Conservation (phyloP, 805 yeast species). For the Lachancea lanzarotensis region DNA sequence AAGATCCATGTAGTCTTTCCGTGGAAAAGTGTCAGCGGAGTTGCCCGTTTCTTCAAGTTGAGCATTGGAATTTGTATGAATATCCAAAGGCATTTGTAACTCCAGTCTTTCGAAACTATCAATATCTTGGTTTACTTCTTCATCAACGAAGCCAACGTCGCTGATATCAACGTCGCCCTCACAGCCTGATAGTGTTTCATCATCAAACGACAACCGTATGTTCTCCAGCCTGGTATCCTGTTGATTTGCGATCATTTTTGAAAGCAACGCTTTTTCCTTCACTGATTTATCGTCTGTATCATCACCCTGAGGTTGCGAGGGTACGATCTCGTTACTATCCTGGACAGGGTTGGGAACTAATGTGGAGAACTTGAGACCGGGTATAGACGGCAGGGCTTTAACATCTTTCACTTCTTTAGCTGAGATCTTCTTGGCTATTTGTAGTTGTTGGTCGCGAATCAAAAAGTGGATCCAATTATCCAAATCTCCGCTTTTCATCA, state of each 20-base stretch:
- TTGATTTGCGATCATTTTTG: slow-evolving; percentile 35
- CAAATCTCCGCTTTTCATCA: slow-evolving; percentile 28
- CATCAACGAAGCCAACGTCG: slow-evolving; percentile 8
- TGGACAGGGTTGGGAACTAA: slow-evolving; percentile 4
- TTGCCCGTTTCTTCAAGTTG: slow-evolving; percentile 28
- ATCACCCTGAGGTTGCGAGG: slow-evolving; percentile 29
- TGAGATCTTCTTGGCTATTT: slow-evolving; percentile 18
- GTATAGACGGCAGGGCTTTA: slow-evolving; percentile 18
- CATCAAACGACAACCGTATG: slow-evolving; percentile 26
- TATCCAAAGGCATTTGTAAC: background rate
- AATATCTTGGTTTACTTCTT: slow-evolving; percentile 8
- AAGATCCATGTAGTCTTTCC: slow-evolving; percentile 29
- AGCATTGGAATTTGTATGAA: slow-evolving; percentile 6
- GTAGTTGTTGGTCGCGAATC: slow-evolving; percentile 28
- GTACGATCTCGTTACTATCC: slow-evolving; percentile 30
- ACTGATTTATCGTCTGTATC: slow-evolving; percentile 30
- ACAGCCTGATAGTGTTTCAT: slow-evolving; percentile 9
- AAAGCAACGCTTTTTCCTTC: slow-evolving; percentile 29
- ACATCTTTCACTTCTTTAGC: slow-evolving; percentile 18
- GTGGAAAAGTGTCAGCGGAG: slow-evolving; percentile 28
- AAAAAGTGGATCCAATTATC: slow-evolving; percentile 35
- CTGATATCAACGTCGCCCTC: slow-evolving; percentile 3
- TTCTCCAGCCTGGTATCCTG: slow-evolving; percentile 28
- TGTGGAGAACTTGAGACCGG: slow-evolving; percentile 22
- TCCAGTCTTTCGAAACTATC: slow-evolving; percentile 2